Evolutionary conservation across 2,329 filamentous ascomycete species (phyloP).

Genomic region (Scedosporium apiospermum): DNA sequence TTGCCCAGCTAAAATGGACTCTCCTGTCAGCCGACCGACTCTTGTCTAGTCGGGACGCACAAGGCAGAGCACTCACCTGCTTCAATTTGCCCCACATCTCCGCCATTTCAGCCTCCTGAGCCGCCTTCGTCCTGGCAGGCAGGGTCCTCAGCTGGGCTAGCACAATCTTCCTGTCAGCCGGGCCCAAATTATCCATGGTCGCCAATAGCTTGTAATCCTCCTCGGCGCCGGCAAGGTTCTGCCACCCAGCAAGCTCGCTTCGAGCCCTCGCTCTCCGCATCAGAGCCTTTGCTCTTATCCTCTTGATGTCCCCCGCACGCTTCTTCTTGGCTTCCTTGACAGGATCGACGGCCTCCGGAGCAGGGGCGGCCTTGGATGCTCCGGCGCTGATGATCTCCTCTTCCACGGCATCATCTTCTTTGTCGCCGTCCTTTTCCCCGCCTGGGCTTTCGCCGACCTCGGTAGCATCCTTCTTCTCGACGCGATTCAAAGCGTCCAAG

Average conservation of each 20-base stretch:
- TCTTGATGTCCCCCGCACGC: conserved; percentile 51
- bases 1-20: conserved; percentile 58
- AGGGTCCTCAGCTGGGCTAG: conserved; percentile 55
- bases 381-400: conserved; percentile 53
- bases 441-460: conserved; percentile 35
- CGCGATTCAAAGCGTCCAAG: conserved; percentile 59
- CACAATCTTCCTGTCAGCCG: conserved; percentile 59
- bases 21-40: no score
- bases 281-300: conserved; percentile 75
- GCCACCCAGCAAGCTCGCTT: conserved; percentile 66
- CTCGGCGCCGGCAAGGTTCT: conserved; percentile 64
- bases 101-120: conserved; percentile 77
- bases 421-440: conserved; percentile 23
- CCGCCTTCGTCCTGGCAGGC: conserved; percentile 60
- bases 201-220: conserved; percentile 69
- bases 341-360: conserved; percentile 11
- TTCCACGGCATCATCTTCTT: conserved; percentile 35
- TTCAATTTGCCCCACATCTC: conserved; percentile 99
- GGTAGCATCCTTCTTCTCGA: conserved; percentile 28
- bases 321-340: conserved; percentile 14
- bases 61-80: conserved; percentile 39
- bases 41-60: background rate
- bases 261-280: conserved; percentile 69
- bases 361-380: conserved; percentile 27
- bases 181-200: conserved; percentile 47